Base-by-base conservation (phyloP, 306 rosid genomes). In the Sechiopsis laciniata region DNA sequence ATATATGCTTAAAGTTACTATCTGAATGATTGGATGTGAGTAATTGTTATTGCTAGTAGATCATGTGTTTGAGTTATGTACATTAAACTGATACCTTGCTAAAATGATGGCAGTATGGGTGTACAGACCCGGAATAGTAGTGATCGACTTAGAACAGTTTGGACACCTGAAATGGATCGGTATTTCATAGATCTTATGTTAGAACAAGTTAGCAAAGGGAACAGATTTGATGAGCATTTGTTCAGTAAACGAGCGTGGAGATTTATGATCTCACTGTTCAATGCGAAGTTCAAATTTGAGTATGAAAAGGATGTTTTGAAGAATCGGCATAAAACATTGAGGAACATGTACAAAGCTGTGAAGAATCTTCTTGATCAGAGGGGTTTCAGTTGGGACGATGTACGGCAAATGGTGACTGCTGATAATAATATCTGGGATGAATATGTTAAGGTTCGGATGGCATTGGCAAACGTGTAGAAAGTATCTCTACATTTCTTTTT, bases 131-230 rank as follows among this genome's bases (percentile, higher is more conserved):
- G 71, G 50, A 74, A 69, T 76, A 80, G 81, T 51, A 80, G 66
- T 8, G 88, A 86, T 63, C 91, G 88, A 51, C 80, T 86, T 48
- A 84, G 94, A 75, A 90, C 96, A 8, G 83, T 86, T 65, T 90
- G 96, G 96, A 88, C 90, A 21, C 87, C 89, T 14, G 94, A 86
- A 75, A 90, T 90, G 94, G 91, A 88, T 83, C 82, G 85, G 2
- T 86, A 80, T 81, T 90, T 88, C 80, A 80, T 90, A 76, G 87
- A 83, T 79, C 89, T 90, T 68, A 79, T 88, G 96, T 50, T 88
- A 55, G 87, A 85, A 81, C 89, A 90, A 71, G 86, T 82, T 72
- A 52, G 71, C 48, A 75, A 80, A 56, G 93, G 86, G 24, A 79
- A 75, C 79, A 83, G 55, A 82, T 78, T 83, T 70, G 90, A 88